phyloP scores from a whole-genome alignment of 164 flowering plant species.

The Platanus orientalis region DNA sequence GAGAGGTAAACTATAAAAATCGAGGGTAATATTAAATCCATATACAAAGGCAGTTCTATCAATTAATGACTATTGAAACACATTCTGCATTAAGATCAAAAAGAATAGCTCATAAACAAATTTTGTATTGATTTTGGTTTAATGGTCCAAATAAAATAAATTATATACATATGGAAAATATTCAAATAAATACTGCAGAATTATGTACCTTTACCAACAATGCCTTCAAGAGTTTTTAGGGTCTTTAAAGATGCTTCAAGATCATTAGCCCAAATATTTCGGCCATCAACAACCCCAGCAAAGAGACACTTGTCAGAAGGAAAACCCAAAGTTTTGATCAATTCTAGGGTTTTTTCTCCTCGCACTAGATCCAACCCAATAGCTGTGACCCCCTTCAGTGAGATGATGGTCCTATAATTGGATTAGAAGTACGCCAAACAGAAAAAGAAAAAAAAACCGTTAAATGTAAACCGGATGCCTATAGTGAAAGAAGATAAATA shows the following conservation, averaged over 20 bases:
- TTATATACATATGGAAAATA: too few species aligned
- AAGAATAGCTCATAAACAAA: too few species aligned
- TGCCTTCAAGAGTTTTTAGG: slow-evolving; percentile 19
- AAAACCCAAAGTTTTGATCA: slow-evolving; percentile 21
- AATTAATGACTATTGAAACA: too few species aligned
- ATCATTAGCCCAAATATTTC: slow-evolving; percentile 28
- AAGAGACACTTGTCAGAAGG: slow-evolving; percentile 25
- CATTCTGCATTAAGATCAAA: too few species aligned
- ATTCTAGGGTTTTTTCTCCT: slow-evolving; percentile 24
- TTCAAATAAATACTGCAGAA: too few species aligned
- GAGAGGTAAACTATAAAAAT: too few species aligned
- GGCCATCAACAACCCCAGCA: slow-evolving; percentile 26
- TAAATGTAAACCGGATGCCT: not conserved
- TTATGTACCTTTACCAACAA: slow-evolving; percentile 19
- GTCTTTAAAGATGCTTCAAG: slow-evolving; percentile 22
- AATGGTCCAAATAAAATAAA: too few species aligned
- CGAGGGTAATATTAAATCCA: too few species aligned
- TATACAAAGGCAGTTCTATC: too few species aligned
- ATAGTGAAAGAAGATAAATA: not conserved
- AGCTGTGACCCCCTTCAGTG: slow-evolving; percentile 21
- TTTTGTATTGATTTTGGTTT: too few species aligned
- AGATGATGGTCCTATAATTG: slow-evolving; percentile 12
- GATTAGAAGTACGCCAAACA: not conserved
- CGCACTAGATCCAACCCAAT: slow-evolving; percentile 27
- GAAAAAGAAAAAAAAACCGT: not conserved